Percentiles rank a stretch among this genome's conserved stretches.
Evolutionary conservation across 2,329 filamentous ascomycete species (phyloP).

Genomic region (Aspergillus persii): DNA sequence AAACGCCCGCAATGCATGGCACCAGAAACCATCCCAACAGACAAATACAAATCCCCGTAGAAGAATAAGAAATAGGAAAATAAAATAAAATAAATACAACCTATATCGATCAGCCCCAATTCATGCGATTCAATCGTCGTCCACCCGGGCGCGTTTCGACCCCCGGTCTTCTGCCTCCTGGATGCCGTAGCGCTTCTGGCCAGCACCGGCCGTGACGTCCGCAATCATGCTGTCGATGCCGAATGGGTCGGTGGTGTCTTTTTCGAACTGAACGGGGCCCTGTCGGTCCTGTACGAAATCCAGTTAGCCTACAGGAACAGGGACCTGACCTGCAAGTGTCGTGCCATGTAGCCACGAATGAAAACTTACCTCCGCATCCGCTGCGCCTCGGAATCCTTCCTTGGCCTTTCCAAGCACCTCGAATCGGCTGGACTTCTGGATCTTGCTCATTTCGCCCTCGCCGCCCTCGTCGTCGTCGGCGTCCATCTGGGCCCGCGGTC

Average conservation of each 20-base stretch:
- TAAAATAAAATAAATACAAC: conserved; percentile 8
- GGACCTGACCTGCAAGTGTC: background rate
- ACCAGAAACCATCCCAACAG: conserved; percentile 1
- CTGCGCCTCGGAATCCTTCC: conserved; percentile 82
- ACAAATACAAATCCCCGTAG: background rate
- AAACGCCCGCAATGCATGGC: background rate
- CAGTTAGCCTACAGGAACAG: background rate
- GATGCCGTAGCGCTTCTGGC: conserved; percentile 46
- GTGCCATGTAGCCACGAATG: background rate
- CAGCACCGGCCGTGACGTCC: conserved; percentile 61
- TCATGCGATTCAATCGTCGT: conserved; percentile 58
- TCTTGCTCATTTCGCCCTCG: conserved; percentile 79
- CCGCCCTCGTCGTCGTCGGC: conserved; percentile 77
- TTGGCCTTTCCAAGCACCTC: conserved; percentile 80
- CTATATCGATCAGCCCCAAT: background rate
- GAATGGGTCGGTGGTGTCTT: conserved; percentile 82
- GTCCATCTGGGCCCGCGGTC: conserved; percentile 68
- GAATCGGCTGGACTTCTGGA: conserved; percentile 81
- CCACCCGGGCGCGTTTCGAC: conserved; percentile 72
- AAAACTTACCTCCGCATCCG: conserved; percentile 69
- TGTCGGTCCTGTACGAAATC: conserved; percentile 61
- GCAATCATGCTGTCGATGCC: conserved; percentile 92
- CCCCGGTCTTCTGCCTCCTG: conserved; percentile 41
- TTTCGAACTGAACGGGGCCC: conserved; percentile 95
- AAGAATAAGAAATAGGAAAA: no score